These are phyloP conservation scores for Ascoidea rubescens DNA, from an alignment of 805 yeast genomes.

Conservation along the genomic window DNA sequence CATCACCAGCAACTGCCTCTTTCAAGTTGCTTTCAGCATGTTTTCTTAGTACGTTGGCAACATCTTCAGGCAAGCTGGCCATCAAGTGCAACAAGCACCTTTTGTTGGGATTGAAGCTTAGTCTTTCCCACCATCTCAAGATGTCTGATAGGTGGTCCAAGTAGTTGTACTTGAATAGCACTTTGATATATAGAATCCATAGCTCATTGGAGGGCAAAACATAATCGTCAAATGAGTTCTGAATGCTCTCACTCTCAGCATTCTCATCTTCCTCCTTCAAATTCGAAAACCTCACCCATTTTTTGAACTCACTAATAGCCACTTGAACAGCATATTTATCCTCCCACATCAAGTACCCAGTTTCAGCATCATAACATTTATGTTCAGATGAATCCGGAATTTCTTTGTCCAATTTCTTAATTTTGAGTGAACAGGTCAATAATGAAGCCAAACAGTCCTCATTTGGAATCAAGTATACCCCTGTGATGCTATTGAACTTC, in stretches of 20 bases:
- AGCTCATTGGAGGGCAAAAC: slow-evolving; percentile 31
- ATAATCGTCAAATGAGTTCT: slow-evolving; percentile 12
- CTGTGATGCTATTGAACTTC: neutral
- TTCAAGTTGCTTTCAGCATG: neutral
- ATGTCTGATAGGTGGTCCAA: slow-evolving; percentile 34
- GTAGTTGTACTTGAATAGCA: slow-evolving; percentile 34
- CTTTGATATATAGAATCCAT: slow-evolving; percentile 37
- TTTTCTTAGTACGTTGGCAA: neutral
- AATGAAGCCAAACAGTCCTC: slow-evolving; percentile 26
- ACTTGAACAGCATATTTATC: slow-evolving; percentile 41
- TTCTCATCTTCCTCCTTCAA: neutral
- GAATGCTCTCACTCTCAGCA: neutral
- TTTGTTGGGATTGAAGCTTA: slow-evolving; percentile 28
- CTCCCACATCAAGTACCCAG: slow-evolving; percentile 28
- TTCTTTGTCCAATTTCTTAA: neutral
- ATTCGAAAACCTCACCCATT: slow-evolving; percentile 21
- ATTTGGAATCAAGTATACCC: slow-evolving; percentile 16
- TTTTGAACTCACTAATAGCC: slow-evolving; percentile 42
- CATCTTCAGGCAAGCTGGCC: slow-evolving; percentile 1
- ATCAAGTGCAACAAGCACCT: slow-evolving; percentile 19
- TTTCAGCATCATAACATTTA: neutral
- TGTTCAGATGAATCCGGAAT: too few relatives aligned
- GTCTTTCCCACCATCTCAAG: slow-evolving; percentile 38
- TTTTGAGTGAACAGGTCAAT: slow-evolving; percentile 30
- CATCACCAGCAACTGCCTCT: slow-evolving; percentile 2